Evolutionary conservation across 2,329 filamentous ascomycete species (phyloP).

Genomic region (Dothidotthia symphoricarpi): DNA sequence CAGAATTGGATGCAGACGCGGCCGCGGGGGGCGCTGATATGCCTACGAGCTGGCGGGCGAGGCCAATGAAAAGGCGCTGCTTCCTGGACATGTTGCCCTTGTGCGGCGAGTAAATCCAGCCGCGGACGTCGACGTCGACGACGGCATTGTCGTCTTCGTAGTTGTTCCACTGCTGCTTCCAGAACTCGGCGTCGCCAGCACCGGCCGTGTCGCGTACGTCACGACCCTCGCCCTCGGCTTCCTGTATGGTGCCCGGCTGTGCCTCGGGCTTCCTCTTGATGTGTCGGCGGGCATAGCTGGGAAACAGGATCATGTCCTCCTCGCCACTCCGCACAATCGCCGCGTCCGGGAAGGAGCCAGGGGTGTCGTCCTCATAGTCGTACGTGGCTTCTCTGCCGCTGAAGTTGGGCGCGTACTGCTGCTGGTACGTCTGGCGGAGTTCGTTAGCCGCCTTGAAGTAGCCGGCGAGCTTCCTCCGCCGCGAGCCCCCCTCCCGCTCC

Average conservation of each 20-base stretch:
- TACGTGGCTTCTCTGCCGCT: constrained; percentile 47
- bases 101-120: constrained; percentile 91
- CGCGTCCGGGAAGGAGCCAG: constrained; percentile 79
- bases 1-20: constrained; percentile 38
- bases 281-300: constrained; percentile 83
- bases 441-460: constrained; percentile 72
- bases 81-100: constrained; percentile 80
- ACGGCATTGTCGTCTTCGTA: constrained; percentile 80
- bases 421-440: constrained; percentile 64
- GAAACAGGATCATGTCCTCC: constrained; percentile 93
- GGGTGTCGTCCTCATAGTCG: constrained; percentile 53
- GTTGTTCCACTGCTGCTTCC: constrained; percentile 74
- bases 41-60: constrained; percentile 84
- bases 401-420: constrained; percentile 52
- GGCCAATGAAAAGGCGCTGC: constrained; percentile 80
- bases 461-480: constrained; percentile 73
- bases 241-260: constrained; percentile 40
- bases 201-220: constrained; percentile 46
- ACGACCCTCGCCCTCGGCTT: constrained; percentile 42
- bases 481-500: constrained; percentile 62
- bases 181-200: constrained; percentile 68
- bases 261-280: constrained; percentile 48
- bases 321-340: constrained; percentile 75
- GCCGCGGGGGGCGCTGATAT: constrained; percentile 65
- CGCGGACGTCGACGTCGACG: constrained; percentile 90